phyloP scores from a whole-genome alignment of 495 filamentous ascomycete genomes.

The Cercophora sp. region DNA sequence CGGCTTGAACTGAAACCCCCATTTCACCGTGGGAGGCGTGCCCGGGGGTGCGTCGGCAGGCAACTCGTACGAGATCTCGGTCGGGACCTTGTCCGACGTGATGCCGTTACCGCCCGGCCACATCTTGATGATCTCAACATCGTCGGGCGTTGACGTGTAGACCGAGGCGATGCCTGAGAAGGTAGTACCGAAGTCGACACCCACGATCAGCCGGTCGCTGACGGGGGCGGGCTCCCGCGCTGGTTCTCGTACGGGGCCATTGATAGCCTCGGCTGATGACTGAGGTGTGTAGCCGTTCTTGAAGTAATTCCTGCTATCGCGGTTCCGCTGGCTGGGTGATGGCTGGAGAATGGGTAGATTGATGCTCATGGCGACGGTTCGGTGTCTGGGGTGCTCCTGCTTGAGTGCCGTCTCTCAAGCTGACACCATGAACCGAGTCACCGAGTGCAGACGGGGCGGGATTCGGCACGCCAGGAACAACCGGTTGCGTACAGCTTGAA shows the following conservation, averaged over 20 bases:
- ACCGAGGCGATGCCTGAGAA: slow-evolving; percentile 71
- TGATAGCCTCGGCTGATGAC: slow-evolving; percentile 51
- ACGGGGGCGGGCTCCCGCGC: slow-evolving; percentile 41
- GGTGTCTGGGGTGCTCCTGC: too few species aligned
- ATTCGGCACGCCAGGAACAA: too few species aligned
- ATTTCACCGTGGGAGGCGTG: slow-evolving; percentile 48
- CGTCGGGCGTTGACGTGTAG: slow-evolving; percentile 70
- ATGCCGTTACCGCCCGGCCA: slow-evolving; percentile 75
- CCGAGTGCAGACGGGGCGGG: too few species aligned
- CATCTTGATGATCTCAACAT: slow-evolving; percentile 75
- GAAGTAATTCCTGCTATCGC: slow-evolving; percentile 53
- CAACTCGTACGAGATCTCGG: slow-evolving; percentile 55
- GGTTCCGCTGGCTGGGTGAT: slow-evolving; percentile 45
- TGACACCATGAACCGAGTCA: too few species aligned
- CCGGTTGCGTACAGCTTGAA: too few species aligned
- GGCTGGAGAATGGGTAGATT: slow-evolving; percentile 43
- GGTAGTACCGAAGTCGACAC: slow-evolving; percentile 68
- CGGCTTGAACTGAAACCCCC: slow-evolving; percentile 75
- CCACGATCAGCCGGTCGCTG: slow-evolving; percentile 58
- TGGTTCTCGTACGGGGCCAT: slow-evolving; percentile 50
- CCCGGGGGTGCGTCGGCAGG: slow-evolving; percentile 34
- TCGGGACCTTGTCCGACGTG: slow-evolving; percentile 65
- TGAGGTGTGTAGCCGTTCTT: slow-evolving; percentile 44
- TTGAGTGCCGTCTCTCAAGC: too few species aligned
- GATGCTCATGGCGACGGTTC: slow-evolving; percentile 44